phyloP scores from a whole-genome alignment of 2,329 filamentous ascomycete species.

The Xylariaceae sp. region DNA sequence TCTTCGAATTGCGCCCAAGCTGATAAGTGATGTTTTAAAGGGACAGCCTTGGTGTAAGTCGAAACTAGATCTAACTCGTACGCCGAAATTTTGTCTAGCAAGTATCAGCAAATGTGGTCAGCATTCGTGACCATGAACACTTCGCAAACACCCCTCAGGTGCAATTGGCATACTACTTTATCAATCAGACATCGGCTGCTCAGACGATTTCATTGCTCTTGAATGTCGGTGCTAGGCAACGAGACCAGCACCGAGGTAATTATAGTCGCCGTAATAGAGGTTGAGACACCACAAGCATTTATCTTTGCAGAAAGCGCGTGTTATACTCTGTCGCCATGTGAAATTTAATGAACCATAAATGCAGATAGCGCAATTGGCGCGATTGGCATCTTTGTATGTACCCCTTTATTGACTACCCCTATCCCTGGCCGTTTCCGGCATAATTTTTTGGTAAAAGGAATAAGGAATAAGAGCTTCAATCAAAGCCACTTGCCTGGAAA shows the following conservation, averaged over 20 bases:
- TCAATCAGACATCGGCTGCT: not conserved
- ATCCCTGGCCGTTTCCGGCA: conserved; percentile 2
- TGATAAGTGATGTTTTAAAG: too few species aligned
- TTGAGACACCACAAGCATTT: too few species aligned
- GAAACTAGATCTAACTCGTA: too few species aligned
- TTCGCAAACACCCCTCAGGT: not conserved
- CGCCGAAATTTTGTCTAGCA: too few species aligned
- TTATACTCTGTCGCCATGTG: too few species aligned
- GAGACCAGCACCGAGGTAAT: not conserved
- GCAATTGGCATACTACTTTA: not conserved
- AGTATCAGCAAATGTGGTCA: too few species aligned
- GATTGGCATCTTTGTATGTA: conserved; percentile 2
- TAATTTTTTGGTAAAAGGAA: not conserved
- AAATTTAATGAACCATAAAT: too few species aligned
- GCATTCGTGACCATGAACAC: not conserved
- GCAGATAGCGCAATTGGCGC: not conserved
- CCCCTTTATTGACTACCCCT: conserved; percentile 1
- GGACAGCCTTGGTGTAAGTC: too few species aligned
- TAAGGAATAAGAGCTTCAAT: conserved; percentile 4
- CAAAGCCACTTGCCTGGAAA: not conserved
- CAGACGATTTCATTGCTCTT: not conserved
- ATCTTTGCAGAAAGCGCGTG: too few species aligned
- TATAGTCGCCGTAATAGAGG: too few species aligned
- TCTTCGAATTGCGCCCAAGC: too few species aligned
- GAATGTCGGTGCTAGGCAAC: not conserved